Evolutionary conservation across 768 basidiomycete genomes (phyloP).

Genomic region (Mycena belliarum): DNA sequence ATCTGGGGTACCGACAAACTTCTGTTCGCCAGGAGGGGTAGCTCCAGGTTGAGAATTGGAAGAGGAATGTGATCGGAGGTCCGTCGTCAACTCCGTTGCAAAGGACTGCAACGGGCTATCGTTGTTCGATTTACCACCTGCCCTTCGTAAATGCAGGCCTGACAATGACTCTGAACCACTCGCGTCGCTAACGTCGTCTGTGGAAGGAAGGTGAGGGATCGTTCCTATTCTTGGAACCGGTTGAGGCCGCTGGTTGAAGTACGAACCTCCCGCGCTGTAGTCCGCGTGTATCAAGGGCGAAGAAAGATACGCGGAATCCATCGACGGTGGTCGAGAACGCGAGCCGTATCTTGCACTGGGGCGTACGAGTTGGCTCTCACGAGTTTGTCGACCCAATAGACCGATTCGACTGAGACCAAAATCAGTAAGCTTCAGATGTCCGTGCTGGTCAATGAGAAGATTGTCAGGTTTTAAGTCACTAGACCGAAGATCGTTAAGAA

Average conservation of each 20-base stretch:
- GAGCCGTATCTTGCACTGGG: constrained; percentile 58
- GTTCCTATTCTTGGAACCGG: constrained; percentile 59
- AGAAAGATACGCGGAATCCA: constrained; percentile 77
- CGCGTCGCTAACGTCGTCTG: constrained; percentile 86
- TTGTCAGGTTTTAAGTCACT: constrained; percentile 99
- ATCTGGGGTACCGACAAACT: constrained; percentile 97
- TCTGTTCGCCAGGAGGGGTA: constrained; percentile 83
- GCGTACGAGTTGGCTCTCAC: constrained; percentile 58
- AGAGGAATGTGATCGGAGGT: constrained; percentile 76
- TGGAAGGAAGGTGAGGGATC: constrained; percentile 65
- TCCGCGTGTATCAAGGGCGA: constrained; percentile 73
- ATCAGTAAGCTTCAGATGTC: constrained; percentile 97
- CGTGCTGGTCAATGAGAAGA: constrained; percentile 92
- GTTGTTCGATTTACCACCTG: constrained; percentile 41
- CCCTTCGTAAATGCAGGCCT: constrained; percentile 53
- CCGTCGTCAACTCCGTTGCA: constrained; percentile 81
- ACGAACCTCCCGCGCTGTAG: constrained; percentile 64
- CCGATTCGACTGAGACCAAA: constrained; percentile 97
- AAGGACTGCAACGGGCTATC: constrained; percentile 89
- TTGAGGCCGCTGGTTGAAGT: constrained; percentile 72
- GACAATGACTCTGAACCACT: constrained; percentile 78
- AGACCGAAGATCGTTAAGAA: constrained; percentile 11
- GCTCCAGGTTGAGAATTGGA: constrained; percentile 45
- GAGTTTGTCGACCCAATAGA: constrained; percentile 95
- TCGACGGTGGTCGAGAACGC: constrained; percentile 78